Base-by-base conservation (phyloP, 1,139 yeast genomes). In the Taphrina wiesneri region DNA sequence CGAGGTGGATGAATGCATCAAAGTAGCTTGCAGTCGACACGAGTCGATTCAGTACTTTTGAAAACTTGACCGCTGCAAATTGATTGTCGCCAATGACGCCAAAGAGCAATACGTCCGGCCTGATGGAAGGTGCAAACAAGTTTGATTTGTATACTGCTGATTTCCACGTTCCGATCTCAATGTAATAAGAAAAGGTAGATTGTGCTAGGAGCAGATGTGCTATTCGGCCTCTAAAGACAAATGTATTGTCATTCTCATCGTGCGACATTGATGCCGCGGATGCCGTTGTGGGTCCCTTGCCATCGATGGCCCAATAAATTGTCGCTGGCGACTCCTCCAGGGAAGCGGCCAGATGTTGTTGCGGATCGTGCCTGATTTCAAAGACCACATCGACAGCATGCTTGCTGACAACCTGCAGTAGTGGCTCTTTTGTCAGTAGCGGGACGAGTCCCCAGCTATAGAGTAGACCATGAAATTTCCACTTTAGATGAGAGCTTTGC, bases 41-140 rank as follows among this genome's bases (percentile, higher is more conserved):
- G 43, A 60, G n/a, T 3, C 23, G 49, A 9, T 39, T 15, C 26
- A 60, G 26, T 5, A 60, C 17, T 3, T 28, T 41, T 15, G 57
- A 19, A 52, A 60, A 60, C 17, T 34, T 43, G 26, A 41, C 47
- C n/a, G 64, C 64, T 3, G 64, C 64, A 32, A 60, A 60, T 51
- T 60, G 64, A 32, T 60, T 60, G 43, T 60, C 64, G 36, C 64
- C 64, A 23, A 60, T 25, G n/a, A 60, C 57, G 30, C 64, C 64
- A n/a, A 60, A 30, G 13, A 28, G 52, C 21, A 52, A 21, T 9
- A 51, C 36, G 4, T 15, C n/a, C 7, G 56, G 30, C 21, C 17
- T 19, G 11, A 17, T 15, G 9, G 36, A 39, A 5, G 32, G 28
- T 15, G 26, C 43, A 25, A 51, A 39, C 15, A 30, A 19, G n/a